These are phyloP conservation scores for Citrus medica DNA, from an alignment of 345 rosid species.

Conservation along the genomic window DNA sequence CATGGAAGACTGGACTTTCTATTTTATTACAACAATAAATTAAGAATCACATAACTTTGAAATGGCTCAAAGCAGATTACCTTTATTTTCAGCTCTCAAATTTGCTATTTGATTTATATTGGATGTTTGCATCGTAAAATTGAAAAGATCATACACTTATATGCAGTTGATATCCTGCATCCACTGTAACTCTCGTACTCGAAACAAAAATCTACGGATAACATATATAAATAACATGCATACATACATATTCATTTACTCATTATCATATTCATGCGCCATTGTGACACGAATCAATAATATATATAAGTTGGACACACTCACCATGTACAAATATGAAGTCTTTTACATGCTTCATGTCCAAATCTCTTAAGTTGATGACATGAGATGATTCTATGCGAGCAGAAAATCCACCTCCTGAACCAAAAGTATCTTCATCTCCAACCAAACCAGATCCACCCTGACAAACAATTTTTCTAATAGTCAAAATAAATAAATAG, in stretches of 20 bases:
- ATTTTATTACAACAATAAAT: not conserved
- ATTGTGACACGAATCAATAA: slow-evolving; percentile 2
- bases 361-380: slow-evolving; percentile 82
- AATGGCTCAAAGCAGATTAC: not conserved
- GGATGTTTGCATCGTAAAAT: not conserved
- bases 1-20: not conserved
- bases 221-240: not conserved
- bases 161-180: not conserved
- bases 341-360: slow-evolving; percentile 89
- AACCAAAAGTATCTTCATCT: slow-evolving; percentile 72
- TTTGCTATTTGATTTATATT: not conserved
- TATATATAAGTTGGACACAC: slow-evolving; percentile 19
- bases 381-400: slow-evolving; percentile 79
- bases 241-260: not conserved
- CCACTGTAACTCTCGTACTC: not conserved
- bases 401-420: slow-evolving; percentile 67
- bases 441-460: slow-evolving; percentile 85
- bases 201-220: not conserved
- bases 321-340: slow-evolving; percentile 90
- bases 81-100: not conserved
- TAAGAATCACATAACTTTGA: not conserved
- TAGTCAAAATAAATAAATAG: not conserved
- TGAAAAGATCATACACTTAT: not conserved
- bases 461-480: slow-evolving; percentile 29
- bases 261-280: not conserved